Conservation (phyloP, 148 eudicot genomes). For the Chenopodium album region DNA sequence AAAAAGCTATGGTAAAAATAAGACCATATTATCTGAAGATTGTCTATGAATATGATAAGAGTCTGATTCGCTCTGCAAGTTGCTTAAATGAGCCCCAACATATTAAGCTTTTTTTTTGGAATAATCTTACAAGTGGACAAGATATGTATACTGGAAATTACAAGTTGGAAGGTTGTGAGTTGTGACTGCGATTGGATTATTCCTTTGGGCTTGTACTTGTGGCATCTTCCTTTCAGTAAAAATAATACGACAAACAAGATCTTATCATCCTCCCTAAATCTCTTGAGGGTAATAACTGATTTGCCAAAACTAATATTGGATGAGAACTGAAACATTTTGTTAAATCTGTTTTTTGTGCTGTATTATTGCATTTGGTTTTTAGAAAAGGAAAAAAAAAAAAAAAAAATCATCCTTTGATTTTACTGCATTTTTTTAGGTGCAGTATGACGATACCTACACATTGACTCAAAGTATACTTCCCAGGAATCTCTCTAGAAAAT, state of each 20-base stretch:
- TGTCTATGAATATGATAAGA: conserved; percentile 17
- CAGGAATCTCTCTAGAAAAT: conserved; percentile 4
- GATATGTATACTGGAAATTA: conserved; percentile 15
- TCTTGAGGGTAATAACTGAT: background rate
- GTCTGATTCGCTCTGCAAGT: conserved; percentile 24
- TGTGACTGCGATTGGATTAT: conserved; percentile 13
- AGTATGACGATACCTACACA: background rate
- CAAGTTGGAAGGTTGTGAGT: conserved; percentile 29
- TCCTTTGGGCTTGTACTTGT: conserved; percentile 4
- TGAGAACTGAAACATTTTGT: background rate
- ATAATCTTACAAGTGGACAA: conserved; percentile 24
- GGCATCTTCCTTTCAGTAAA: conserved; percentile 9
- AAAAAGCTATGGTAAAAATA: background rate
- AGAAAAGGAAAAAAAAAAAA: background rate
- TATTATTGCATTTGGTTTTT: background rate
- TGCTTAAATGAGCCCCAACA: conserved; percentile 21
- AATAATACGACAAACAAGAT: background rate
- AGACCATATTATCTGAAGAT: conserved; percentile 19
- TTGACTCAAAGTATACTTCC: background rate
- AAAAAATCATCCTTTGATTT: background rate
- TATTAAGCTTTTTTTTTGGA: conserved; percentile 16
- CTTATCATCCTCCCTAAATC: background rate
- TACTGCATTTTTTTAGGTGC: background rate
- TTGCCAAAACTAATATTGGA: background rate
- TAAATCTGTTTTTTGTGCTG: background rate